Evolutionary conservation across 2,329 filamentous ascomycete species (phyloP).

Genomic region (Botryotinia globosa): DNA sequence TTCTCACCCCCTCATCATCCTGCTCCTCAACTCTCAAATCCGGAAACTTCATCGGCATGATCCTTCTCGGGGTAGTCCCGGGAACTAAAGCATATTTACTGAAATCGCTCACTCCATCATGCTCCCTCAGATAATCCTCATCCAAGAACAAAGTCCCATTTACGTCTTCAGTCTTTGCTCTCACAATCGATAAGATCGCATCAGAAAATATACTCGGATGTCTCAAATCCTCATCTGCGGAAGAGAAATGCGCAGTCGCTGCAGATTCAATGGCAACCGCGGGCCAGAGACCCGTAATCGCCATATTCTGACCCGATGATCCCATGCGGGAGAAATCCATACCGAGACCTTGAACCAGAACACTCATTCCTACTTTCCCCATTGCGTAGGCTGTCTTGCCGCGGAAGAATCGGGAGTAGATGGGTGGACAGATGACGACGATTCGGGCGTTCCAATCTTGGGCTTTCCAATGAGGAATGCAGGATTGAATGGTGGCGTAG

Average conservation of each 20-base stretch:
- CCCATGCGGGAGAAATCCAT: slow-evolving; percentile 71
- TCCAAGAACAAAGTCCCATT: slow-evolving; percentile 74
- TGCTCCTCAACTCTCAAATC: slow-evolving; percentile 72
- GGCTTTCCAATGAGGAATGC: slow-evolving; percentile 61
- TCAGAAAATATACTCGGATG: slow-evolving; percentile 75
- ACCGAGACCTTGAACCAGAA: slow-evolving; percentile 74
- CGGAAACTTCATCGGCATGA: slow-evolving; percentile 70
- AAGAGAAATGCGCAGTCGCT: slow-evolving; percentile 51
- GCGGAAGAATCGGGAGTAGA: slow-evolving; percentile 80
- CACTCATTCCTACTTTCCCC: slow-evolving; percentile 78
- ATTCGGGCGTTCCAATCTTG: slow-evolving; percentile 59
- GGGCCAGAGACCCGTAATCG: slow-evolving; percentile 80
- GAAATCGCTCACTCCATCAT: slow-evolving; percentile 67
- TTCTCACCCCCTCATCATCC: slow-evolving; percentile 70
- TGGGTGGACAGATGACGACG: slow-evolving; percentile 77
- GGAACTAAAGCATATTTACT: slow-evolving; percentile 67
- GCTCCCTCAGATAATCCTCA: slow-evolving; percentile 72
- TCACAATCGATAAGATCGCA: slow-evolving; percentile 70
- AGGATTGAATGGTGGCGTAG: slow-evolving; percentile 68
- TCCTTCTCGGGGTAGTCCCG: slow-evolving; percentile 63
- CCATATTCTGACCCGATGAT: slow-evolving; percentile 61
- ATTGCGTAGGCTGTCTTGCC: slow-evolving; percentile 83
- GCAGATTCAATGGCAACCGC: slow-evolving; percentile 73
- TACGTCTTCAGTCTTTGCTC: slow-evolving; percentile 55
- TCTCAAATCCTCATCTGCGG: slow-evolving; percentile 56